A percentile compares a stretch with the other conserved stretches of the same genome.
phyloP scores from a whole-genome alignment of 176 grass and related monocot species.

The Aegilops bicornis region DNA sequence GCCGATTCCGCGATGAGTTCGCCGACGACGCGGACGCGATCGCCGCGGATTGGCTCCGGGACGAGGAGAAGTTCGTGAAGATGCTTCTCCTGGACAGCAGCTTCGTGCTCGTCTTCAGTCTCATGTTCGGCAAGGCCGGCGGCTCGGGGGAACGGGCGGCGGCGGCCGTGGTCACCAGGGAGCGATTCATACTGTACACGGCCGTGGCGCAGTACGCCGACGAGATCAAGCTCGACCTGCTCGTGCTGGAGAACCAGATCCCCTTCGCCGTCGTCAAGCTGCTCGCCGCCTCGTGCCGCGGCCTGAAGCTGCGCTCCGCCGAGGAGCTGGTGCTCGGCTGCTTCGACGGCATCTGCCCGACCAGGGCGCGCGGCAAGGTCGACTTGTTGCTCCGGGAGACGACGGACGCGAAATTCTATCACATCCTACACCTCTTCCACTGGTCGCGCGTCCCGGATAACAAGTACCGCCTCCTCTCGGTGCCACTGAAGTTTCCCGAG shows the following conservation, averaged over 20 bases:
- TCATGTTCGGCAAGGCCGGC: conserved; percentile 24
- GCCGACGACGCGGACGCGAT: background rate
- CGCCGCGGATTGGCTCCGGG: background rate
- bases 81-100: conserved; percentile 56
- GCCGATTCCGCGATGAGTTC: conserved; percentile 30
- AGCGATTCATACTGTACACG: conserved; percentile 32
- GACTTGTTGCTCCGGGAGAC: background rate
- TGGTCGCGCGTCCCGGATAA: conserved; percentile 29
- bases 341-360: conserved; percentile 34
- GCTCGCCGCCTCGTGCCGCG: conserved; percentile 24
- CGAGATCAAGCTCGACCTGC: conserved; percentile 46
- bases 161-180: background rate
- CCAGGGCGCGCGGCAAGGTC: background rate
- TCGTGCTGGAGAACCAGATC: conserved; percentile 47
- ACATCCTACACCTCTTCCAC: conserved; percentile 51
- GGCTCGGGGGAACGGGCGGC: background rate
- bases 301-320: conserved; percentile 1
- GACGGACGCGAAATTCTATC: background rate
- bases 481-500: background rate
- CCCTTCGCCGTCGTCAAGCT: conserved; percentile 38
- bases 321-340: conserved; percentile 32
- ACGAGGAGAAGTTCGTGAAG: conserved; percentile 34
- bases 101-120: conserved; percentile 28
- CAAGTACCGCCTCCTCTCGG: conserved; percentile 29
- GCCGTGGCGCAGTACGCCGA: conserved; percentile 25